Conservation (phyloP, 2,329 filamentous ascomycete genomes). For the Annulohypoxylon truncatum region DNA sequence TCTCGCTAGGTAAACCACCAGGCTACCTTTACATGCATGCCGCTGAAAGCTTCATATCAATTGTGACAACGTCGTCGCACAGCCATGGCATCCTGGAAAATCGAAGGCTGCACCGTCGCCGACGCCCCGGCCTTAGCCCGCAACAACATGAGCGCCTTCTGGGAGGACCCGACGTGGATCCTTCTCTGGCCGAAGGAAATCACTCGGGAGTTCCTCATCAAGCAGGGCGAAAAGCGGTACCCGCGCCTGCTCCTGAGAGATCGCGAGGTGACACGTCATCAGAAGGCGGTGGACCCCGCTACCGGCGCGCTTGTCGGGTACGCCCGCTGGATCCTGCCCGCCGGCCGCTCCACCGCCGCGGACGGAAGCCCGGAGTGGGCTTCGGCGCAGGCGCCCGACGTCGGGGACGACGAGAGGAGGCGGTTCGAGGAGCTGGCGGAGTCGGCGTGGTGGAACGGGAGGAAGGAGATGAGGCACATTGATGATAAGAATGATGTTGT, state of each 20-base stretch:
- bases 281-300: constrained; percentile 27
- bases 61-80: neutral
- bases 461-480: constrained; percentile 8
- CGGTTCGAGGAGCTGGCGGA: neutral
- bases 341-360: neutral
- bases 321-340: constrained; percentile 20
- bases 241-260: constrained; percentile 16
- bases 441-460: constrained; percentile 14
- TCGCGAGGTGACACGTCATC: constrained; percentile 19
- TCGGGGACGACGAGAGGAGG: neutral
- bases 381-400: constrained; percentile 10
- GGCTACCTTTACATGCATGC: neutral
- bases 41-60: neutral
- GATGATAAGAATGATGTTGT: constrained; percentile 18
- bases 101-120: constrained; percentile 38
- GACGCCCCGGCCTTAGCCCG: constrained; percentile 38
- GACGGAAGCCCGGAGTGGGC: constrained; percentile 4
- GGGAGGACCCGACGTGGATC: constrained; percentile 41
- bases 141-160: constrained; percentile 47
- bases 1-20: neutral
- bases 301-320: constrained; percentile 24
- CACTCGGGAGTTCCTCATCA: constrained; percentile 17
- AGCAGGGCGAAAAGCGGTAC: constrained; percentile 21
- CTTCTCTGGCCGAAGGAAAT: constrained; percentile 34
- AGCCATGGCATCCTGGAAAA: constrained; percentile 7